A percentile compares a stretch with the other conserved stretches of the same genome.
Evolutionary conservation across 1,139 yeast genomes (phyloP).

Genomic region (Candida sp.): DNA sequence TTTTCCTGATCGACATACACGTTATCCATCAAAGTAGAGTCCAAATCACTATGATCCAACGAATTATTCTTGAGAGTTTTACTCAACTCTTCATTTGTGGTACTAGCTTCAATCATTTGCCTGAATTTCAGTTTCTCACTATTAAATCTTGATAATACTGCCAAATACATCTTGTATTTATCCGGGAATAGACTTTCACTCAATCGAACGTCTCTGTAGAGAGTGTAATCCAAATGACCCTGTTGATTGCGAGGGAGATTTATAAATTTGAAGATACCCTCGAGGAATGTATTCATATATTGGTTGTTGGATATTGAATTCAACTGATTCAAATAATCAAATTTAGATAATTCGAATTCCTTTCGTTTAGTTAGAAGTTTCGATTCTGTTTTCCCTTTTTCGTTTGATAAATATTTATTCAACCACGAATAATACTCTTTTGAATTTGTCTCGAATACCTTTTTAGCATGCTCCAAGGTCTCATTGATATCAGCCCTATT

Average conservation of each 20-base stretch:
- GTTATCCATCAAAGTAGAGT: constrained; percentile 12
- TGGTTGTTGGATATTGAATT: constrained; percentile 56
- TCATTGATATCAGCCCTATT: constrained; percentile 12
- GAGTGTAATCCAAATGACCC: constrained; percentile 14
- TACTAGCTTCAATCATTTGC: constrained; percentile 42
- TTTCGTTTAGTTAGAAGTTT: constrained; percentile 59
- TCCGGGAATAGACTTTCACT: constrained; percentile 21
- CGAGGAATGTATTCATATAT: constrained; percentile 38
- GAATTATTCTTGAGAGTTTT: constrained; percentile 26
- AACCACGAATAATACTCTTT: constrained; percentile 76
- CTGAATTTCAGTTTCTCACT: constrained; percentile 42
- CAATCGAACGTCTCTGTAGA: constrained; percentile 18
- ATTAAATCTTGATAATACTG: constrained; percentile 35
- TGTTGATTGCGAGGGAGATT: constrained; percentile 15
- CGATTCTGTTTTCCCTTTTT: constrained; percentile 58
- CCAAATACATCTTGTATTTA: constrained; percentile 30
- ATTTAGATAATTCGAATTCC: constrained; percentile 63
- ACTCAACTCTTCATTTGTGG: constrained; percentile 40
- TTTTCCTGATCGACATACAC: constrained; percentile 25
- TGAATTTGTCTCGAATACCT: constrained; percentile 68
- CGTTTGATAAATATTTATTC: constrained; percentile 63
- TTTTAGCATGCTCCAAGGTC: constrained; percentile 27
- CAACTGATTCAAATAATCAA: constrained; percentile 67
- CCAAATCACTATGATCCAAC: constrained; percentile 15
- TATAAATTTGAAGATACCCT: constrained; percentile 36